These are phyloP conservation scores for Cladobotryum protrusum DNA, from an alignment of 2,329 filamentous ascomycete species.

Conservation along the genomic window DNA sequence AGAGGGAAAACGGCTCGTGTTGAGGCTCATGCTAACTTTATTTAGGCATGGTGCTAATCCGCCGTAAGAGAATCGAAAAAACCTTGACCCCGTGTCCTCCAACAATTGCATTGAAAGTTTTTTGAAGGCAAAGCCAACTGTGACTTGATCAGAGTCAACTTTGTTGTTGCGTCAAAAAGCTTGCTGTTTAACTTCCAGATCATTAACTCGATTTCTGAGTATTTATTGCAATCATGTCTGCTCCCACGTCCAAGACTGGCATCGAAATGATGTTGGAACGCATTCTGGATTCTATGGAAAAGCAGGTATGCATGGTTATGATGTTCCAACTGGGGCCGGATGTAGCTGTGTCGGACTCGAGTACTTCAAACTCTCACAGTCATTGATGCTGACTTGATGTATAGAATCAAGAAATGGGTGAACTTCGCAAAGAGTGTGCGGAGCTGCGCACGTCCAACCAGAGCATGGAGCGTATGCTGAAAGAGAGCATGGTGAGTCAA, in stretches of 20 bases:
- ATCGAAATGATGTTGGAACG: constrained; percentile 16
- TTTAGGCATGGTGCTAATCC: too few species aligned
- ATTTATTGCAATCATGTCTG: too few species aligned
- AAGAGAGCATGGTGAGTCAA: constrained; percentile 16
- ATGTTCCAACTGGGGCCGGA: neutral
- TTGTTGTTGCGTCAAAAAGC: too few species aligned
- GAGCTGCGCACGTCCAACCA: constrained; percentile 19
- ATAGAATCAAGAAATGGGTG: constrained; percentile 19
- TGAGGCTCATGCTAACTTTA: too few species aligned
- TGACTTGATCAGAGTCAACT: too few species aligned
- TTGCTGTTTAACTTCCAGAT: too few species aligned
- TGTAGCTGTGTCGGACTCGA: neutral
- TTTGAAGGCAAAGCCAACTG: too few species aligned
- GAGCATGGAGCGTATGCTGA: constrained; percentile 18
- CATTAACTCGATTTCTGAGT: too few species aligned
- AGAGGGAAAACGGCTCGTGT: too few species aligned
- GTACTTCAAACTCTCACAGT: neutral
- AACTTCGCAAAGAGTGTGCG: constrained; percentile 18
- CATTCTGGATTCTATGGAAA: constrained; percentile 18
- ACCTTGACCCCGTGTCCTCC: too few species aligned
- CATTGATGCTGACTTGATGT: neutral
- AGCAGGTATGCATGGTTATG: constrained; percentile 13
- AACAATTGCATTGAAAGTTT: too few species aligned
- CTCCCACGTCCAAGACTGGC: constrained; percentile 9
- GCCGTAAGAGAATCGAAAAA: too few species aligned